A percentile compares a stretch with the other conserved stretches of the same genome.
Evolutionary conservation across 257 asterid genomes (phyloP).

Genomic region (Nicotiana tomentosiformis): DNA sequence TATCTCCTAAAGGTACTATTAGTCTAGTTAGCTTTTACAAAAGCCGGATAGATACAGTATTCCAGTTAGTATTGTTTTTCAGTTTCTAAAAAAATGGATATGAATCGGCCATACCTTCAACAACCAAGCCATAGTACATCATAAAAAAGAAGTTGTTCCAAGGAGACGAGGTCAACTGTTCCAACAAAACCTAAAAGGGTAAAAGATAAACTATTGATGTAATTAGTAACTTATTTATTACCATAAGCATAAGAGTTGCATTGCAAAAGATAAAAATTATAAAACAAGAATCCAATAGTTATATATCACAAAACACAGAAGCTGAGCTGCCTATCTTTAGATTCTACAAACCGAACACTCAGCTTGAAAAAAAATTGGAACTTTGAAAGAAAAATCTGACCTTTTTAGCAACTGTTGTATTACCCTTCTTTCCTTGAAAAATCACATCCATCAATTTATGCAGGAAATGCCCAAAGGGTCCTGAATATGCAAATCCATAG

Average conservation of each 20-base stretch:
- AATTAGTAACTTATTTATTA: background rate
- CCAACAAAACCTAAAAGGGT: constrained; percentile 25
- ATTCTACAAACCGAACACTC: background rate
- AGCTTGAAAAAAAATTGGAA: background rate
- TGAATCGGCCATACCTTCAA: constrained; percentile 23
- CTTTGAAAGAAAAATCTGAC: background rate
- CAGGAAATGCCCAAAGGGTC: constrained; percentile 33
- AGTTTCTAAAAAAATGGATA: background rate
- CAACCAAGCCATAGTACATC: constrained; percentile 36
- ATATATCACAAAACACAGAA: background rate
- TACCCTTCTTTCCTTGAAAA: constrained; percentile 28
- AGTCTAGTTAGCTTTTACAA: background rate
- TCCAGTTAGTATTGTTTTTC: too few species aligned
- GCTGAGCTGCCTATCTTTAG: background rate
- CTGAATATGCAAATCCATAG: constrained; percentile 33
- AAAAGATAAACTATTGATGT: background rate
- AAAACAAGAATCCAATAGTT: background rate
- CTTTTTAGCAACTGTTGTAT: constrained; percentile 31
- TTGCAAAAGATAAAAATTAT: background rate
- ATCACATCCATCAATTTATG: constrained; percentile 32
- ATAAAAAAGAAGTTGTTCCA: constrained; percentile 37
- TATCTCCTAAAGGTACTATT: too few species aligned
- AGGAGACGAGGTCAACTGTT: constrained; percentile 30
- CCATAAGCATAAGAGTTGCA: background rate
- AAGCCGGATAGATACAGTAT: background rate